phyloP scores from a whole-genome alignment of 2,329 filamentous ascomycete species.

The Aspergillus niger region DNA sequence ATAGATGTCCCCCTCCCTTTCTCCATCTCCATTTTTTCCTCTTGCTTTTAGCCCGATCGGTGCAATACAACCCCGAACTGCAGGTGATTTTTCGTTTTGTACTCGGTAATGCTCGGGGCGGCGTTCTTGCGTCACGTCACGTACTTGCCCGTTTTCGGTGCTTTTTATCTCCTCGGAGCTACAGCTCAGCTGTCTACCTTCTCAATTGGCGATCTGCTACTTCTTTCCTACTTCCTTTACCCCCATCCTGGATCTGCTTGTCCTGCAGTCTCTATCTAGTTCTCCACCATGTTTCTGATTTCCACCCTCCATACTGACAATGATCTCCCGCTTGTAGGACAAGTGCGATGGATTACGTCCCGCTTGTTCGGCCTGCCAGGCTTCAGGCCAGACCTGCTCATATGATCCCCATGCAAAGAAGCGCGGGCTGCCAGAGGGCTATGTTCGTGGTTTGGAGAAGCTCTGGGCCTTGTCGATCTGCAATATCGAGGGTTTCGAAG shows the following conservation, averaged over 20 bases:
- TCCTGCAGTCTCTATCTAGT: not conserved
- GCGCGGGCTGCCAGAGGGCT: conserved; percentile 49
- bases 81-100: not conserved
- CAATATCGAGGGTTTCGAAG: conserved; percentile 49
- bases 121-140: not conserved
- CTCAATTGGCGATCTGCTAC: not conserved
- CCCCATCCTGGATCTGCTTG: not conserved
- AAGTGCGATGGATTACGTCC: conserved; percentile 50
- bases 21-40: not conserved
- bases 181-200: not conserved
- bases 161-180: not conserved
- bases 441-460: conserved; percentile 50
- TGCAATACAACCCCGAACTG: conserved; percentile 3
- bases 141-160: not conserved
- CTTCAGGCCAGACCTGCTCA: conserved; percentile 43
- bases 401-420: conserved; percentile 50
- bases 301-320: not conserved
- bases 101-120: not conserved
- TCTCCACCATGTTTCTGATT: not conserved
- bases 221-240: not conserved
- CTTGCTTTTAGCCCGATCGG: conserved; percentile 1
- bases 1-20: not conserved
- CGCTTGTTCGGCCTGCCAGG: conserved; percentile 45
- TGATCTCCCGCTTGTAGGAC: conserved; percentile 27
- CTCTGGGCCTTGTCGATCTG: conserved; percentile 48